A percentile compares a stretch with the other conserved stretches of the same genome.
phyloP scores from a whole-genome alignment of 768 basidiomycete species.

The Russula griseocarnosa region DNA sequence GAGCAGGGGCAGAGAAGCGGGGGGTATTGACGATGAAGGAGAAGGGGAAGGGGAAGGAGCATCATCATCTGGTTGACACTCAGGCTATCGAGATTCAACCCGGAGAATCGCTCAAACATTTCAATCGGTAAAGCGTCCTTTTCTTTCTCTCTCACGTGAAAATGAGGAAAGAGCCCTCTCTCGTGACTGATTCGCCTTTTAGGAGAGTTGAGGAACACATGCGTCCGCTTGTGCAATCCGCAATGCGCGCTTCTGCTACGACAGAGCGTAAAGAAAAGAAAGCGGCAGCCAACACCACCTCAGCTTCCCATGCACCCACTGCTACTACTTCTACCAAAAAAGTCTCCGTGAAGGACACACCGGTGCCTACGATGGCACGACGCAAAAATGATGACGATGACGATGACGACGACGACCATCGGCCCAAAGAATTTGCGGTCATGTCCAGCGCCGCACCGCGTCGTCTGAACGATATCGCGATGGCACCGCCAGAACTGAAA shows the following conservation, averaged over 20 bases:
- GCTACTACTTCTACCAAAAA: neutral
- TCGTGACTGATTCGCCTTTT: too few species aligned
- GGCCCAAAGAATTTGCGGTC: slow-evolving; percentile 46
- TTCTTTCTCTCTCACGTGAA: neutral
- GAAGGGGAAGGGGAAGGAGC: neutral
- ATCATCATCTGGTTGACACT: slow-evolving; percentile 24
- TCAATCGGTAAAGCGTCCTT: slow-evolving; percentile 55
- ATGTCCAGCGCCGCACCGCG: slow-evolving; percentile 53
- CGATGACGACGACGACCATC: slow-evolving; percentile 16
- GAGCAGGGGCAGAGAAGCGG: slow-evolving; percentile 25
- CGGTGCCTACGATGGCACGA: neutral
- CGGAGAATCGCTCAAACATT: slow-evolving; percentile 71
- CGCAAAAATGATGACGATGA: neutral
- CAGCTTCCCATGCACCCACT: neutral
- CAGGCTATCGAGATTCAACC: slow-evolving; percentile 44
- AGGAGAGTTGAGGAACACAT: slow-evolving; percentile 75
- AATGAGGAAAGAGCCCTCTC: neutral
- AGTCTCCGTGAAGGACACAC: neutral
- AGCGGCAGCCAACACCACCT: neutral
- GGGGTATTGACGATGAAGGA: neutral
- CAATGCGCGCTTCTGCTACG: slow-evolving; percentile 54
- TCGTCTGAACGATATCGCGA: slow-evolving; percentile 66
- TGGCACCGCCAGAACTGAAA: slow-evolving; percentile 61
- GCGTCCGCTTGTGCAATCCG: slow-evolving; percentile 58
- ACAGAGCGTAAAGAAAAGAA: slow-evolving; percentile 45